Conservation (phyloP, 495 filamentous ascomycete genomes). For the Zalerion maritima region DNA sequence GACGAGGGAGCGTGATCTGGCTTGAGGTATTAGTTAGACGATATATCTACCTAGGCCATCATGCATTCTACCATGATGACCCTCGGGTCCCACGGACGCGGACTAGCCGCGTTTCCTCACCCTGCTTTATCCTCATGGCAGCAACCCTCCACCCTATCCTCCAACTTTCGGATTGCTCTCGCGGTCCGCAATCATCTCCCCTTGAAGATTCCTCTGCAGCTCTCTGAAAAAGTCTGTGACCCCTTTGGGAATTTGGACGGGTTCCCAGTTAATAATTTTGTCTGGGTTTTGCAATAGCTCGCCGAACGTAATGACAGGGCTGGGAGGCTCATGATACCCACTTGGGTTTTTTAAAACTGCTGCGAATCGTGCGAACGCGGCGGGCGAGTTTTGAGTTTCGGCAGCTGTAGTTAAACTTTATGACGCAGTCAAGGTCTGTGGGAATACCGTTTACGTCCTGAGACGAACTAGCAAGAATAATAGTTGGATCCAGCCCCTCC, state of each 20-base stretch:
- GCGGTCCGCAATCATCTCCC: slow-evolving; percentile 31
- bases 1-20: no score
- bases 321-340: slow-evolving; percentile 13
- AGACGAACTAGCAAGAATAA: slow-evolving; percentile 10
- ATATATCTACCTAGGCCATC: no score
- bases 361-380: slow-evolving; percentile 4
- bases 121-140: slow-evolving; percentile 19
- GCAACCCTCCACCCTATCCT: slow-evolving; percentile 47
- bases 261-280: slow-evolving; percentile 18
- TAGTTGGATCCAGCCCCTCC: slow-evolving; percentile 1
- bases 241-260: slow-evolving; percentile 17
- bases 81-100: no score
- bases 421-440: slow-evolving; percentile 12
- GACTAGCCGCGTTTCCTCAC: no score
- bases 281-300: slow-evolving; percentile 17
- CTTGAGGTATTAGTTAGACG: no score
- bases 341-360: slow-evolving; percentile 17
- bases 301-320: slow-evolving; percentile 22
- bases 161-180: slow-evolving; percentile 37
- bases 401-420: slow-evolving; percentile 26
- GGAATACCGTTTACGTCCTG: slow-evolving; percentile 9
- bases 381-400: slow-evolving; percentile 9
- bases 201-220: slow-evolving; percentile 9
- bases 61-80: no score
- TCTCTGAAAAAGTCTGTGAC: slow-evolving; percentile 20